A percentile compares a stretch with the other conserved stretches of the same genome.
Conservation (phyloP, 1,284 basidiomycete genomes). For the Earliella scabrosa region DNA sequence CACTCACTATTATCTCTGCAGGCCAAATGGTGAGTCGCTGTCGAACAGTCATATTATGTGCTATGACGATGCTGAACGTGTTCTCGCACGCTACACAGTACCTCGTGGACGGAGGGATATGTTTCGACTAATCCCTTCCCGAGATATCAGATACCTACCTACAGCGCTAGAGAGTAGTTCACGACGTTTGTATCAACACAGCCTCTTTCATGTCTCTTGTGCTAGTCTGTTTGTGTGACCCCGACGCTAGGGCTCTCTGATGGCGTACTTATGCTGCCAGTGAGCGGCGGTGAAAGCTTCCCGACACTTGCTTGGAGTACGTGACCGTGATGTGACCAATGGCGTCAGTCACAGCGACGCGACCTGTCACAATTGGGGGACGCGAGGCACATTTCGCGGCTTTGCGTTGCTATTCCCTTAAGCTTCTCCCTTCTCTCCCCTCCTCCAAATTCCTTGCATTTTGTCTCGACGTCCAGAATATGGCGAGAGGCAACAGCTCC, state of each 20-base stretch:
- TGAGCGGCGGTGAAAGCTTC: too few species aligned
- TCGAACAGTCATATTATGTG: too few species aligned
- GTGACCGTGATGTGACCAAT: slow-evolving; percentile 16
- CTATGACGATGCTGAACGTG: too few species aligned
- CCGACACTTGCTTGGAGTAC: too few species aligned
- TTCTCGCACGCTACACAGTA: too few species aligned
- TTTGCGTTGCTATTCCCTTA: neutral
- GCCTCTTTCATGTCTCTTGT: too few species aligned
- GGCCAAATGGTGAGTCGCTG: slow-evolving; percentile 14
- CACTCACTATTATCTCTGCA: neutral
- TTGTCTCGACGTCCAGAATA: slow-evolving; percentile 7
- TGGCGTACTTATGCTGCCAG: too few species aligned
- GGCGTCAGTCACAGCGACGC: slow-evolving; percentile 24
- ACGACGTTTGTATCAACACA: too few species aligned
- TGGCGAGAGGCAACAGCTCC: slow-evolving; percentile 33
- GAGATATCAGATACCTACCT: too few species aligned
- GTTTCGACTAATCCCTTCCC: slow-evolving; percentile 10
- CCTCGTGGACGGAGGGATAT: slow-evolving; percentile 18
- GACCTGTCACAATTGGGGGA: slow-evolving; percentile 14
- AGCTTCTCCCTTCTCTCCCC: neutral
- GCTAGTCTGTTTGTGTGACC: too few species aligned
- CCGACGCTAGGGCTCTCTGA: too few species aligned
- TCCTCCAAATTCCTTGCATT: neutral
- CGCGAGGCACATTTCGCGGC: neutral
- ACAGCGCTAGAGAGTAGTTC: too few species aligned